These are phyloP conservation scores for Lactifluus piperatus DNA, from an alignment of 768 basidiomycete genomes.

Conservation along the genomic window DNA sequence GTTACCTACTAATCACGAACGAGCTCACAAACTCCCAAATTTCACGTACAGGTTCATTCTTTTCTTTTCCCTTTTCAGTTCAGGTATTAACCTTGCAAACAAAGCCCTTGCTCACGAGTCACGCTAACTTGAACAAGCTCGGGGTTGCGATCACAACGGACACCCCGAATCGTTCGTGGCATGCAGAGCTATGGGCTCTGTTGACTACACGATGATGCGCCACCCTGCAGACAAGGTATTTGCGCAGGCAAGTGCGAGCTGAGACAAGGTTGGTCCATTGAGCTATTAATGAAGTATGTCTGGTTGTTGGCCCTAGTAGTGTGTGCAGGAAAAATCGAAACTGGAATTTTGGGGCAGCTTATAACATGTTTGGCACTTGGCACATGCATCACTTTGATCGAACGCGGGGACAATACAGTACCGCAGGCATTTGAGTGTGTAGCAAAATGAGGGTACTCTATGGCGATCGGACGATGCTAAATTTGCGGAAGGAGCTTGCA, in stretches of 20 bases:
- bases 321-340: background rate
- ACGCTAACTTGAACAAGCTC: conserved; percentile 50
- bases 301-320: background rate
- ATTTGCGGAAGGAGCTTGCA: conserved; percentile 3
- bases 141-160: conserved; percentile 78
- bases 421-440: conserved; percentile 32
- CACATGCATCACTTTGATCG: conserved; percentile 68
- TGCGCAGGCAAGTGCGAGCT: conserved; percentile 57
- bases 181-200: conserved; percentile 66
- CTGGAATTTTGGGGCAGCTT: conserved; percentile 37
- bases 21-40: conserved; percentile 71
- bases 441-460: background rate
- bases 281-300: conserved; percentile 68
- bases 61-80: too few species aligned
- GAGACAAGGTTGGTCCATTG: too few species aligned
- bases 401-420: conserved; percentile 71
- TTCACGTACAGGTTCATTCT: conserved; percentile 59
- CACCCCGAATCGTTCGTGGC: conserved; percentile 53
- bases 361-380: conserved; percentile 77
- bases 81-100: conserved; percentile 39
- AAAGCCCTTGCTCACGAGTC: conserved; percentile 79
- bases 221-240: conserved; percentile 61
- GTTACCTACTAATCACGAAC: conserved; percentile 58
- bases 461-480: background rate
- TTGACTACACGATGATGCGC: conserved; percentile 75